Evolutionary conservation across 805 yeast species (phyloP), one percentile per base, ranked within the genome.

Genomic region (Kregervanrija delftensis): DNA sequence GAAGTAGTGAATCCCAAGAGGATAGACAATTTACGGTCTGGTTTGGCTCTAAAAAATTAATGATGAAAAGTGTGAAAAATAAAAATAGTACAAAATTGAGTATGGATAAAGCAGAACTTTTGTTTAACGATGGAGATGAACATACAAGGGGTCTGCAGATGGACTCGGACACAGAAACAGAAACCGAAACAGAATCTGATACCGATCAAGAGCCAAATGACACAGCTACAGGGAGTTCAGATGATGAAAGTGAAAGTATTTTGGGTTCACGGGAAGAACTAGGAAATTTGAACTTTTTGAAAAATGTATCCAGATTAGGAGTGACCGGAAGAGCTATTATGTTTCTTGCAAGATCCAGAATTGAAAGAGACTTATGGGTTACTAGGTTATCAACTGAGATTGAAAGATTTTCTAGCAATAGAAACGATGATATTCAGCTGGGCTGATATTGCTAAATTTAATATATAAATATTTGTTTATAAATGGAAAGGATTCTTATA

Each of bases 291-390:
- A 72, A 74, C 0, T 46, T 72, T 28, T 43, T 74, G 5, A 73
- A 61, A 40, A 61, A 76, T 56, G 74, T 74, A 4, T 67, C 73
- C 13, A 71, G 76, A 43, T 61, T 84, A 34, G 91, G 90, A 5
- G 74, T 77, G 2, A 73, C 81, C 1, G 93, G 96, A 1, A 71
- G 71, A 42, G 72, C 80, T 38, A 68, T 84, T 66, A 81, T 84
- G 3, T 89, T 90, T 58, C 72, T 88, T 76, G 82, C 96, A 9
- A 64, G 89, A 39, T 86, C 96, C 1, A 66, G 91, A 35, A 83
- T 83, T 49, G 96, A 88, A 53, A 69, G 90, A 43, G 96, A 91
- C 56, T 49, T 77, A 31, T 90, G 98, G 98, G 90, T 86, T 3
- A 56, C 66, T 9, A 60, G 61, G 37, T 59, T 77, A 13, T 55